A percentile compares a stretch with the other conserved stretches of the same genome.
Conservation (phyloP, 306 rosid genomes). For the Prunus mira region DNA sequence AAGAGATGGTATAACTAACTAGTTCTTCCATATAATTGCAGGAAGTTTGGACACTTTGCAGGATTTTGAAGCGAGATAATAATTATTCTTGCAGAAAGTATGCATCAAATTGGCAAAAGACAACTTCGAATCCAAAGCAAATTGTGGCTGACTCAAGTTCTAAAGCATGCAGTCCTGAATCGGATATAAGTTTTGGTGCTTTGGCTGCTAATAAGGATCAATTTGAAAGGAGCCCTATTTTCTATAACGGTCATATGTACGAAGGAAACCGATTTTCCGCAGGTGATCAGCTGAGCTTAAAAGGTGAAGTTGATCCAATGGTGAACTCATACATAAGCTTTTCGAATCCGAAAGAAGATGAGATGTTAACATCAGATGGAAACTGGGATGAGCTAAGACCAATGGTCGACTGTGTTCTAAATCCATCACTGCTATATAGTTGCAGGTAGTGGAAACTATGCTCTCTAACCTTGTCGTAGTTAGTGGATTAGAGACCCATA, state of each 20-base stretch:
- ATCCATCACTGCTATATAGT: not conserved
- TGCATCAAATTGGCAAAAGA: constrained; percentile 2
- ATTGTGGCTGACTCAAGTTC: constrained; percentile 1
- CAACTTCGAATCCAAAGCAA: not conserved
- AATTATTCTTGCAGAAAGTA: not conserved
- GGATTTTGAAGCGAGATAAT: constrained; percentile 11
- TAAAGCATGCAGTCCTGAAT: constrained; percentile 18
- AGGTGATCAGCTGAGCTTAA: constrained; percentile 4
- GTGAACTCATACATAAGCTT: constrained; percentile 10
- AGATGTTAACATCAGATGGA: not conserved
- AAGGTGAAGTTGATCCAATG: constrained; percentile 13
- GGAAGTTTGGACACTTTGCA: constrained; percentile 23
- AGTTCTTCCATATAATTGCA: not conserved
- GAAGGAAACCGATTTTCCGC: not conserved
- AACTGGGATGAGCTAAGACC: constrained; percentile 26
- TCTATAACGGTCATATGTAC: not conserved
- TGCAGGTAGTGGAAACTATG: not conserved
- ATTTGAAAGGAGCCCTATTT: constrained; percentile 1
- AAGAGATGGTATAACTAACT: not conserved
- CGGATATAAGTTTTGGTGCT: constrained; percentile 11
- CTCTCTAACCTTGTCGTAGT: not conserved
- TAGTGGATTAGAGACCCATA: not conserved
- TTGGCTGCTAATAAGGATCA: constrained; percentile 6
- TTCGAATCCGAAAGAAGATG: not conserved
- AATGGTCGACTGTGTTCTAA: constrained; percentile 24